A percentile compares a stretch with the other conserved stretches of the same genome.
Conservation (phyloP, 179 eudicot species). For the Carnegiea gigantea region DNA sequence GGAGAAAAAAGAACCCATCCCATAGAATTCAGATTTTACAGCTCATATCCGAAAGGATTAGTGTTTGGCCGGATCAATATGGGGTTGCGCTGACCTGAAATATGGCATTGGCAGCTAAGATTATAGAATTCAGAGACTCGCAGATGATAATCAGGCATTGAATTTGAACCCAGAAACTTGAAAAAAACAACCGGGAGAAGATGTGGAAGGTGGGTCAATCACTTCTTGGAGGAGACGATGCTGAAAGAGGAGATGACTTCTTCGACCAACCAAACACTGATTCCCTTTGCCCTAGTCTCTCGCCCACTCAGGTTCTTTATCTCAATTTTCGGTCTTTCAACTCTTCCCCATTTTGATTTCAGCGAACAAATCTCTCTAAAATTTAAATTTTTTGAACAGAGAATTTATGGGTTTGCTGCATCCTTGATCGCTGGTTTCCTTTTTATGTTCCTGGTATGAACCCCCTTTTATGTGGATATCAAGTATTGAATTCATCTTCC, state of each 20-base stretch:
- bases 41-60: neutral
- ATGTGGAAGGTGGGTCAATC: slow-evolving; percentile 53
- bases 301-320: slow-evolving; percentile 47
- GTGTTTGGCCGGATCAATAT: neutral
- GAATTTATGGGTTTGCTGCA: slow-evolving; percentile 61
- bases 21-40: no score
- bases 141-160: neutral
- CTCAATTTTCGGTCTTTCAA: slow-evolving; percentile 7
- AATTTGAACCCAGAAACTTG: neutral
- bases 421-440: slow-evolving; percentile 48
- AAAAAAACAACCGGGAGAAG: neutral
- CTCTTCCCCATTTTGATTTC: neutral
- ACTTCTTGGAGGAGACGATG: slow-evolving; percentile 39
- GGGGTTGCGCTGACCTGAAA: neutral
- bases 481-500: neutral
- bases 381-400: slow-evolving; percentile 30
- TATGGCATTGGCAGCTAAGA: no score
- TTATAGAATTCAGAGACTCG: neutral
- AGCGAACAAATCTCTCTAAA: neutral
- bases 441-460: slow-evolving; percentile 55
- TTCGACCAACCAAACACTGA: slow-evolving; percentile 34
- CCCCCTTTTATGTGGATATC: neutral
- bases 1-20: no score
- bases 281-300: slow-evolving; percentile 41
- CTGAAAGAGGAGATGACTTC: slow-evolving; percentile 31